Conservation (phyloP, 2,329 filamentous ascomycete genomes). For the Daldinia eschscholtzii region DNA sequence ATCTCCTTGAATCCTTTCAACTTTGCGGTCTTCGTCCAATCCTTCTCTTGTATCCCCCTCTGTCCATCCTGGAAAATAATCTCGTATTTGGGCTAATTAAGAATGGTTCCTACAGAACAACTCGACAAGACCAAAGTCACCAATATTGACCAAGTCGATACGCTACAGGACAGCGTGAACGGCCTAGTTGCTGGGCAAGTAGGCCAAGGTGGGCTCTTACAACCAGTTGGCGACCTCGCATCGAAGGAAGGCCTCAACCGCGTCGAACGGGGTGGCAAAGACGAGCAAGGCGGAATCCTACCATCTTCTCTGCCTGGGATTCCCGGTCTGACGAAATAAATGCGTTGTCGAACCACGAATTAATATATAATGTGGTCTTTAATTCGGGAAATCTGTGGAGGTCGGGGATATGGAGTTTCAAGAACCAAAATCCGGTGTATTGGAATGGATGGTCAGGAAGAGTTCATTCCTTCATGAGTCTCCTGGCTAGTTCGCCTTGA, state of each 20-base stretch:
- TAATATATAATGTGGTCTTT: not conserved
- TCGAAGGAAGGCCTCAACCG: slow-evolving; percentile 76
- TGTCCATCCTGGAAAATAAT: not conserved
- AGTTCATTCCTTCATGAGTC: not conserved
- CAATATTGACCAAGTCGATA: slow-evolving; percentile 74
- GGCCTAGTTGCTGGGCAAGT: slow-evolving; percentile 72
- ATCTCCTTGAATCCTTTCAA: not conserved
- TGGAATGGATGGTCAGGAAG: not conserved
- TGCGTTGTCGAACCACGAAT: not conserved
- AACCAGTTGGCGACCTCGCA: slow-evolving; percentile 71
- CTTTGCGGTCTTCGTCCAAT: not conserved
- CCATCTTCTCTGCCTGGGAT: slow-evolving; percentile 29
- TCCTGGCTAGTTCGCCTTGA: not conserved
- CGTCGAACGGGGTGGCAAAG: slow-evolving; percentile 73
- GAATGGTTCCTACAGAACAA: slow-evolving; percentile 61
- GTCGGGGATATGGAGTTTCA: not conserved
- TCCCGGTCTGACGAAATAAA: slow-evolving; percentile 26
- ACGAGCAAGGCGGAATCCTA: slow-evolving; percentile 67
- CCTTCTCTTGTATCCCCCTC: slow-evolving; percentile 10
- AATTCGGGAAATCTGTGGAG: not conserved
- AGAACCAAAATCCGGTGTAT: not conserved
- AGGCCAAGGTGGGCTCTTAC: slow-evolving; percentile 74
- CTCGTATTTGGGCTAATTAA: not conserved
- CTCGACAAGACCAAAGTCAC: slow-evolving; percentile 79
- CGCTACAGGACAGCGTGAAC: slow-evolving; percentile 75